Evolutionary conservation across 257 asterid species (phyloP), one percentile per base, ranked within the genome.

Genomic region (Nicotiana noctiflora): DNA sequence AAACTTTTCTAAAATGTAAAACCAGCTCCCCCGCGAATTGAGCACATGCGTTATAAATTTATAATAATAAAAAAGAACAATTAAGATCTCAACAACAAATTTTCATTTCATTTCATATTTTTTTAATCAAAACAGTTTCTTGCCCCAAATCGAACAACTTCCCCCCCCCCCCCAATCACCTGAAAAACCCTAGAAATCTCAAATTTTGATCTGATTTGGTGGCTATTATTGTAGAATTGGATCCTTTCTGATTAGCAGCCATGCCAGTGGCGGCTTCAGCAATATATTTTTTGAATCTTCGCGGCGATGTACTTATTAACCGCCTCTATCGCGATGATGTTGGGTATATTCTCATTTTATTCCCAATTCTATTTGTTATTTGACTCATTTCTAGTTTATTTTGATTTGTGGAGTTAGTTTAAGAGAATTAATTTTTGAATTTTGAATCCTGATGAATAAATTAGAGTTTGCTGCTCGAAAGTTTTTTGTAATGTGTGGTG

Each of bases 241-340:
- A 70, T 70, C 57, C 21, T 68, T 18, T 40, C 11, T 37, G 6
- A 44, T 70, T 72, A 44, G 80, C 59, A 90, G 90, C 82, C 84
- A 95, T 95, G 99, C 99, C 99, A 56, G 93, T 95, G 82, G 95
- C 97, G 85, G 99, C 99, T 87, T 95, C 99, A 60, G 98, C 99
- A 79, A 87, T 95, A 63, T 95, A 95, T 87, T 95, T 95, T 82
- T 90, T 95, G 56, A 95, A 95, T 87, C 99, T 95, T 79, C 97
- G 99, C 32, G 99, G 99, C 86, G 98, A 95, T 89, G 97, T 93
- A 74, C 97, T 95, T 89, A 95, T 95, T 81, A 95, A 95, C 84
- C 99, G 99, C 83, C 98, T 95, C 81, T 95, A 95, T 51, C 95
- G 99, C 15, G 99, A 95, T 74, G 99, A 95, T 81, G 99, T 95